Evolutionary conservation across 352 stramenopile species (phyloP).

Genomic region (Detonula confervacea): DNA sequence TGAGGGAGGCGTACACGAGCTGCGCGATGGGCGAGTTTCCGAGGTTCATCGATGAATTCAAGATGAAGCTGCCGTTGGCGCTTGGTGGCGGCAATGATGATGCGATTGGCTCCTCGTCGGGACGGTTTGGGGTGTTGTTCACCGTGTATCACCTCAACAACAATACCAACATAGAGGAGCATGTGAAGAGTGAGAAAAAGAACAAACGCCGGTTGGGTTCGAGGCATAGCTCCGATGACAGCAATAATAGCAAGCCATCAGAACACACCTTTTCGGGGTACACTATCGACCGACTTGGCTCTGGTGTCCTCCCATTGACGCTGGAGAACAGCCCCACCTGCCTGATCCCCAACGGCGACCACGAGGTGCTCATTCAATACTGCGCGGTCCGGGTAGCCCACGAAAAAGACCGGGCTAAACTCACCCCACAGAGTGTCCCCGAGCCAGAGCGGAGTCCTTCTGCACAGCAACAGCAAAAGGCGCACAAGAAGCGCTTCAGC

Average conservation of each 20-base stretch:
- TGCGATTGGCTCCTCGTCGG: conserved; percentile 19
- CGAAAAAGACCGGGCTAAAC: too few relatives aligned
- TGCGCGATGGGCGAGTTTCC: conserved; percentile 70
- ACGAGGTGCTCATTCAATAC: conserved; percentile 77
- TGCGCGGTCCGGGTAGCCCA: conserved; percentile 38
- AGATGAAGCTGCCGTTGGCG: conserved; percentile 46
- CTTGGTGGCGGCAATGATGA: conserved; percentile 17
- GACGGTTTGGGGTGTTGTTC: conserved; percentile 68
- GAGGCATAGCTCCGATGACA: conserved; percentile 40
- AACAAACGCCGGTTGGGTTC: conserved; percentile 1
- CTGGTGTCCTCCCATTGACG: conserved; percentile 75
- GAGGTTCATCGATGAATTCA: conserved; percentile 62
- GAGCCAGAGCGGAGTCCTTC: too few relatives aligned
- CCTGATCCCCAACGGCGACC: conserved; percentile 76
- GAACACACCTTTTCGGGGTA: too few relatives aligned
- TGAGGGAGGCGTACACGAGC: conserved; percentile 73
- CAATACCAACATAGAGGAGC: too few relatives aligned
- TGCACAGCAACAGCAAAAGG: background rate
- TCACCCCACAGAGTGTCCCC: too few relatives aligned
- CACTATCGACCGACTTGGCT: conserved; percentile 67
- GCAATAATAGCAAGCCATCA: conserved; percentile 15
- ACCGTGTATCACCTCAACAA: conserved; percentile 74
- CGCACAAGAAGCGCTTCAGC: conserved; percentile 24
- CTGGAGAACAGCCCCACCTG: conserved; percentile 47
- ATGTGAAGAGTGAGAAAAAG: conserved; percentile 57